Evolutionary conservation across 2,329 filamentous ascomycete genomes (phyloP), one percentile per base, ranked within the genome.

Genomic region (Drechslerella coelobrocha): DNA sequence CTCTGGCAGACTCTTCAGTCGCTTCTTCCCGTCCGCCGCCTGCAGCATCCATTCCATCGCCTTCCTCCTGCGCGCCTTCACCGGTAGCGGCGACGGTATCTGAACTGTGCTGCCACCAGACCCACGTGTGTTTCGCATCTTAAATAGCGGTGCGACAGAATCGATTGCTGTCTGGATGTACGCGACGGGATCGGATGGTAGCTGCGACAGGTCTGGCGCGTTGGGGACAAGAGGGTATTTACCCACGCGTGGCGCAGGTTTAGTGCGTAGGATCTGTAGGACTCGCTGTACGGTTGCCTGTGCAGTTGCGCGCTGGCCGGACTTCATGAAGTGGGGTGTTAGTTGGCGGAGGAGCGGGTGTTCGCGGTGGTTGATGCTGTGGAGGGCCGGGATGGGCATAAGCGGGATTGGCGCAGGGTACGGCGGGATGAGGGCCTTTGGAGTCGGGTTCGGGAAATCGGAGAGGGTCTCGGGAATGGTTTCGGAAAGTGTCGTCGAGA

Each of bases 141-240:
- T 88, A 77, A 99, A 82, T 14, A 99, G 84, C 8, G 94, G 94
- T 1, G 92, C 91, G 23, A 99, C 89, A 8, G 91, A 95, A 83
- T 99, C 94, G 76, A 99, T 88, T 29, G 92, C 92, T 29, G 95
- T 84, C 10, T 89, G 91, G 51, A 99, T 87, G 81, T 97, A 99
- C 60, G 90, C 85, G 60, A 95, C 84, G 1, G 94, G 94, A 79
- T 97, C 90, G 29, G 96, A 86, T 1, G 94, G 92, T 8, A 99
- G 88, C 75, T 93, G 88, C 2, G 84, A 82, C 23, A 90, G 83
- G 0, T 92, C 90, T 0, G 92, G 91, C 1, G 88, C 83, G 62
- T 90, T 90, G 1, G 91, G 89, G 31, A 93, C 82, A 27, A 94
- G 85, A 14, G 89, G 88, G 59, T 85, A 87, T 68, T 83, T 81